phyloP scores from a whole-genome alignment of 2,329 filamentous ascomycete genomes.

The Capronia epimyces region DNA sequence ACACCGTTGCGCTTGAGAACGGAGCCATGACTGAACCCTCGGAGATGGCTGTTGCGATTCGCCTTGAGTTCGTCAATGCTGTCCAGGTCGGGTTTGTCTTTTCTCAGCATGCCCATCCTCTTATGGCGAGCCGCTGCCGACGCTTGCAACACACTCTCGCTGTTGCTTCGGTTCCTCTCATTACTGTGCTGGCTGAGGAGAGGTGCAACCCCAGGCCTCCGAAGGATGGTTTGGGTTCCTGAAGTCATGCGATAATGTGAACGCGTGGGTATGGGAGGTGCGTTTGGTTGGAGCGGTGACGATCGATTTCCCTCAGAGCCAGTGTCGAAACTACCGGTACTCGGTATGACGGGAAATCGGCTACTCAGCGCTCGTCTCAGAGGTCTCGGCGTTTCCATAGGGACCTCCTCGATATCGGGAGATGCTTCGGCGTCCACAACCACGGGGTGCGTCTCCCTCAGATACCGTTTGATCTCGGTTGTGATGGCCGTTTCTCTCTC shows the following conservation, averaged over 20 bases:
- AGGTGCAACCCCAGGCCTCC: conserved; percentile 70
- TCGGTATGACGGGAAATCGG: conserved; percentile 56
- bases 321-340: conserved; percentile 56
- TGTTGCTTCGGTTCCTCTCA: conserved; percentile 55
- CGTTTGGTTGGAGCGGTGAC: conserved; percentile 38
- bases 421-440: conserved; percentile 42
- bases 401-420: conserved; percentile 59
- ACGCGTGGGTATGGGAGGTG: conserved; percentile 71
- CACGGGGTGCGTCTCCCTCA: conserved; percentile 45
- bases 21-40: conserved; percentile 55
- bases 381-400: conserved; percentile 70
- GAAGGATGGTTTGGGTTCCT: conserved; percentile 41
- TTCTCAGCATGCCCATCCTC: conserved; percentile 56
- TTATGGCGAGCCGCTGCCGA: conserved; percentile 47
- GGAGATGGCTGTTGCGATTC: conserved; percentile 51
- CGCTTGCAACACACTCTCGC: conserved; percentile 53
- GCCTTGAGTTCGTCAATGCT: conserved; percentile 49
- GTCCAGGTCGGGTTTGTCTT: conserved; percentile 51
- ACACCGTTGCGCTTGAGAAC: conserved; percentile 39
- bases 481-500: conserved; percentile 58
- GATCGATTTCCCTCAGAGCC: conserved; percentile 22
- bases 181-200: conserved; percentile 54
- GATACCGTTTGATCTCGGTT: conserved; percentile 54
- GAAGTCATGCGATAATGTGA: conserved; percentile 66
- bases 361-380: conserved; percentile 52